phyloP scores from a whole-genome alignment of 257 asterid species.

The Petunia axillaris region DNA sequence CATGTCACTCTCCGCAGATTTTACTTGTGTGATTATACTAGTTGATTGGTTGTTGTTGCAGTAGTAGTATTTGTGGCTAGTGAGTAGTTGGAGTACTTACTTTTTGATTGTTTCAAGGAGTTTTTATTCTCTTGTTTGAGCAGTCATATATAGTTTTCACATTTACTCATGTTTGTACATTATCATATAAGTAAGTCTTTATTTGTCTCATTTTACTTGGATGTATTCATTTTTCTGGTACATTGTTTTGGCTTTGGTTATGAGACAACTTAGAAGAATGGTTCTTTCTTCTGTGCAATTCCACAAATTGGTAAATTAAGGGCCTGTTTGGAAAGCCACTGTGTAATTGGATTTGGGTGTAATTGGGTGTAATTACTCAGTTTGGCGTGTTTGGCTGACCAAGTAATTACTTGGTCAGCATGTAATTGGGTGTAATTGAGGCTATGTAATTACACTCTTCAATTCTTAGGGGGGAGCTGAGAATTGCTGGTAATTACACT shows the following conservation, averaged over 20 bases:
- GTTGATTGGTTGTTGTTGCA: not conserved
- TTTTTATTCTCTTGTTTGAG: constrained; percentile 86
- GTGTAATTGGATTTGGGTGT: no score
- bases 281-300: constrained; percentile 72
- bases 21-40: not conserved
- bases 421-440: no score
- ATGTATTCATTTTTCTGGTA: constrained; percentile 61
- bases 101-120: constrained; percentile 86
- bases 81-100: not conserved
- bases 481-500: no score
- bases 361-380: no score
- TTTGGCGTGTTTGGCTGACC: no score
- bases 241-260: constrained; percentile 62
- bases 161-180: constrained; percentile 54
- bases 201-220: constrained; percentile 67
- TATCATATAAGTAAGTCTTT: constrained; percentile 30
- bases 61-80: not conserved
- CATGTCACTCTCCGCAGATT: not conserved
- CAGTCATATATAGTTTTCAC: constrained; percentile 79
- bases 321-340: no score
- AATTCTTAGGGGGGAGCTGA: no score
- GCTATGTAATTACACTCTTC: no score
- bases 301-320: constrained; percentile 63
- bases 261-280: constrained; percentile 70
- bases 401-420: no score